Conservation (phyloP, 2,329 filamentous ascomycete genomes). For the Xylariaceae sp. region DNA sequence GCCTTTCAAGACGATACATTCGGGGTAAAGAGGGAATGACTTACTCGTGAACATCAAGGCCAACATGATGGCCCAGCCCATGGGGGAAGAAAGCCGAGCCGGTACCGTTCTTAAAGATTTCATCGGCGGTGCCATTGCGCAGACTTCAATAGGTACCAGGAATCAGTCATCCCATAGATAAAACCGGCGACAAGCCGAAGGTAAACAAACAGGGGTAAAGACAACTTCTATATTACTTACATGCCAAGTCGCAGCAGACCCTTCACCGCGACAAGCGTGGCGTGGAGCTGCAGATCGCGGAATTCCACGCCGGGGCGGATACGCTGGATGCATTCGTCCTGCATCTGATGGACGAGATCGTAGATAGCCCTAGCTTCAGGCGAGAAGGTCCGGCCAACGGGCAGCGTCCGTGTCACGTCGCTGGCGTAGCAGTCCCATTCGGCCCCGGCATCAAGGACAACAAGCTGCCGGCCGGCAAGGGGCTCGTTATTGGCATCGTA, state of each 20-base stretch:
- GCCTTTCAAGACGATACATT: too few relatives aligned
- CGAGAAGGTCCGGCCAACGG: slow-evolving; percentile 57
- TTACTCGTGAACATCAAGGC: slow-evolving; percentile 60
- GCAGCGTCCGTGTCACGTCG: slow-evolving; percentile 86
- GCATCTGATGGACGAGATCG: slow-evolving; percentile 75
- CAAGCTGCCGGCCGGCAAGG: slow-evolving; percentile 63
- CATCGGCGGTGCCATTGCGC: slow-evolving; percentile 53
- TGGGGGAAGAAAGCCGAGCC: slow-evolving; percentile 63
- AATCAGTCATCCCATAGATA: not conserved
- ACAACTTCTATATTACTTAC: slow-evolving; percentile 4
- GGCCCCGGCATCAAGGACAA: slow-evolving; percentile 83
- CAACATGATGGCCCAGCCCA: slow-evolving; percentile 61
- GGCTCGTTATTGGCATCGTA: slow-evolving; percentile 76
- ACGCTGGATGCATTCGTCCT: slow-evolving; percentile 65
- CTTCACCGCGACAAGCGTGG: slow-evolving; percentile 66
- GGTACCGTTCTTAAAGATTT: slow-evolving; percentile 51
- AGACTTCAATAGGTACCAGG: slow-evolving; percentile 36
- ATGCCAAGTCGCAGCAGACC: slow-evolving; percentile 71
- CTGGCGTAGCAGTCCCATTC: slow-evolving; percentile 84
- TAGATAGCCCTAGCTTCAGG: slow-evolving; percentile 70
- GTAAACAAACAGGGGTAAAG: not conserved
- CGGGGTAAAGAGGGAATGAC: slow-evolving; percentile 14
- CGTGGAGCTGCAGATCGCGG: slow-evolving; percentile 67
- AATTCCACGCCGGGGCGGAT: slow-evolving; percentile 67
- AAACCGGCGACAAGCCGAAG: not conserved